Base-by-base conservation (phyloP, 2,329 filamentous ascomycete genomes). In the Talaromyces rugulosus region DNA sequence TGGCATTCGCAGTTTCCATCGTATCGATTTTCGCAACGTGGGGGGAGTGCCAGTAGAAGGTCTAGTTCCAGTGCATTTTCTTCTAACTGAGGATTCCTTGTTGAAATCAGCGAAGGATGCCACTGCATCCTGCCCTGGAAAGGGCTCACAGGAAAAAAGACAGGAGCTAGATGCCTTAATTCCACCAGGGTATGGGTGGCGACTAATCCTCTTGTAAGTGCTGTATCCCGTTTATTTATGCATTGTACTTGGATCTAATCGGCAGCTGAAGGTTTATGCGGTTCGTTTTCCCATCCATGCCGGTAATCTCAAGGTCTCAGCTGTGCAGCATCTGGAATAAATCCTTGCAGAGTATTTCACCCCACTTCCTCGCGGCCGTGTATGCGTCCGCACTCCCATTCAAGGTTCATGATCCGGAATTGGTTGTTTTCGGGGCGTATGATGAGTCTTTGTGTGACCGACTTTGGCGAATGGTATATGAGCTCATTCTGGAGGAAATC, bases 21-120 rank as follows among this genome's bases (percentile, higher is more conserved):
- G 72, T 56, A 66, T 76, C 8, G 72, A 75, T 60, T 71, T 74
- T 59, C 72, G 75, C n/a, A 74, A 76, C 63, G 74, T 72, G 5
- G 75, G 74, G 2, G 74, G 74, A 8, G 72, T 76, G 18, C 74
- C 73, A 0, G 71, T 70, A 1, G 64, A 65, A 1, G 72, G 74
- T 6, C 67, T 70, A 59, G 74, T 76, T 5, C 75, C 75, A 1
- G 68, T 75, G 2, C 74, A 60, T 61, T 63, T 63, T 27, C 54
- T 63, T 16, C 40, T 61, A 30, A 60, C 61, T 30, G 58, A 60
- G 16, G 59, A 61, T 50, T 34, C 54, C 11, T 58, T 61, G 16
- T 42, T 56, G 27, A 33, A 54, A 42, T 36, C 53, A 34, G 30
- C 40, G 7, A 63, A 63, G 53, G 51, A 40, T 56, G 53, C 58